Evolutionary conservation across 495 filamentous ascomycete genomes (phyloP).

Genomic region (Tirmania nivea): DNA sequence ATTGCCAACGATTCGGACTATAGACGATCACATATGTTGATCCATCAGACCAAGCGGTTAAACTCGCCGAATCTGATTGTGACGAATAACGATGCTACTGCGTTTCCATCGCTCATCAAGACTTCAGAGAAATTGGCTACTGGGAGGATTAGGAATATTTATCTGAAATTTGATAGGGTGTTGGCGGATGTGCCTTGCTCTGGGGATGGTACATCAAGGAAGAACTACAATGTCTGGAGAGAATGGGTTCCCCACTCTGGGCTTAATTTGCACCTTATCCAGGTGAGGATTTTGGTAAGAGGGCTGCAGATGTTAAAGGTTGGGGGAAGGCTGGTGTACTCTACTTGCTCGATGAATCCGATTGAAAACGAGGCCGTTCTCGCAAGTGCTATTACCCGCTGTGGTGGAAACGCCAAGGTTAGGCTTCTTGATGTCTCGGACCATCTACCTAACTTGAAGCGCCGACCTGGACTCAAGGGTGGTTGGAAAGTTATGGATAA

Average conservation of each 20-base stretch:
- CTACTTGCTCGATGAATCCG: constrained; percentile 94
- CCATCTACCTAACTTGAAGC: constrained; percentile 51
- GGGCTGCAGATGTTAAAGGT: constrained; percentile 92
- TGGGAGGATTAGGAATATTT: constrained; percentile 30
- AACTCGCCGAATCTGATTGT: constrained; percentile 94
- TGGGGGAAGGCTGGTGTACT: constrained; percentile 85
- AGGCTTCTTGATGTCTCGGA: constrained; percentile 61
- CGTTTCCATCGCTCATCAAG: constrained; percentile 65
- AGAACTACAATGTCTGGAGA: constrained; percentile 83
- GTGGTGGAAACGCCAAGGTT: constrained; percentile 64
- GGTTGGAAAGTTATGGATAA: constrained; percentile 82
- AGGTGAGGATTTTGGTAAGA: constrained; percentile 73
- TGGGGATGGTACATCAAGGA: constrained; percentile 76
- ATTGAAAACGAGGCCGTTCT: constrained; percentile 95
- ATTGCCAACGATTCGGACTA: constrained; percentile 94
- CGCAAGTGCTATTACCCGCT: constrained; percentile 63
- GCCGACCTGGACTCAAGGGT: constrained; percentile 42
- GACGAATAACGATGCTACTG: constrained; percentile 91
- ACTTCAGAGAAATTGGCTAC: constrained; percentile 27
- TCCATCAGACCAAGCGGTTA: constrained; percentile 89
- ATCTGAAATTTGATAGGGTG: constrained; percentile 92
- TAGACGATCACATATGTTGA: constrained; percentile 84
- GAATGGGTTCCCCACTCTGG: constrained; percentile 76
- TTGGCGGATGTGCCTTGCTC: constrained; percentile 93
- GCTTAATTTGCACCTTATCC: constrained; percentile 61